Evolutionary conservation across 768 basidiomycete species (phyloP).

Genomic region (Panaeolus cyanescens): DNA sequence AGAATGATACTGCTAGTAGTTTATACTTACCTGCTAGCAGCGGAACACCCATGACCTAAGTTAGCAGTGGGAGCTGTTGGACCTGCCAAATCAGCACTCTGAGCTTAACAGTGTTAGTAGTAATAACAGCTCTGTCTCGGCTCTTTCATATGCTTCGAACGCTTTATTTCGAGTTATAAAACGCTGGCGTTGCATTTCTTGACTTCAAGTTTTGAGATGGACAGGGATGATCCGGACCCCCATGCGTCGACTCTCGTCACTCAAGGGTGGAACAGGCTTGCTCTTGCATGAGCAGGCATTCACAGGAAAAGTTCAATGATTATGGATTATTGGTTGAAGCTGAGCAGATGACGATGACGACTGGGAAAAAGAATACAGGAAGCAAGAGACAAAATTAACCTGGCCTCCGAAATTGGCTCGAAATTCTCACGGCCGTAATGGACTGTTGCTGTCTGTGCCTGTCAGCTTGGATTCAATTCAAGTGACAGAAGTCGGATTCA

Average conservation of each 20-base stretch:
- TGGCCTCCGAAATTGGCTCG: neutral
- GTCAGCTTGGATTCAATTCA: neutral
- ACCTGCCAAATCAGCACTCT: no score
- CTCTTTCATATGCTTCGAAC: no score
- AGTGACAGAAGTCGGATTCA: neutral
- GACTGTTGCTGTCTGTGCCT: neutral
- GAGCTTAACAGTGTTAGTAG: no score
- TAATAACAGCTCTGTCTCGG: no score
- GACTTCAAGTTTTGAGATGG: no score
- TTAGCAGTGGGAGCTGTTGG: no score
- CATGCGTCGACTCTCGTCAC: no score
- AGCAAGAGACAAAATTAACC: neutral
- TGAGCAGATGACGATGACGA: neutral
- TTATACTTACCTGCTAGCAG: neutral
- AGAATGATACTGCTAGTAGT: neutral
- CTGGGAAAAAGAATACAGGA: neutral
- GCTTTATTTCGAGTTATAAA: no score
- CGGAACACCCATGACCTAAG: neutral
- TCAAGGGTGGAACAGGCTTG: no score
- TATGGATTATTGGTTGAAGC: neutral
- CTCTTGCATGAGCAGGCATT: neutral
- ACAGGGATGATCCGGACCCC: no score
- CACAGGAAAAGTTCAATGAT: neutral
- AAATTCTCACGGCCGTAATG: neutral
- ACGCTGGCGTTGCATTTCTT: no score